These are phyloP conservation scores for Testicularia cyperi DNA, from an alignment of 1,284 basidiomycete species.

Conservation along the genomic window DNA sequence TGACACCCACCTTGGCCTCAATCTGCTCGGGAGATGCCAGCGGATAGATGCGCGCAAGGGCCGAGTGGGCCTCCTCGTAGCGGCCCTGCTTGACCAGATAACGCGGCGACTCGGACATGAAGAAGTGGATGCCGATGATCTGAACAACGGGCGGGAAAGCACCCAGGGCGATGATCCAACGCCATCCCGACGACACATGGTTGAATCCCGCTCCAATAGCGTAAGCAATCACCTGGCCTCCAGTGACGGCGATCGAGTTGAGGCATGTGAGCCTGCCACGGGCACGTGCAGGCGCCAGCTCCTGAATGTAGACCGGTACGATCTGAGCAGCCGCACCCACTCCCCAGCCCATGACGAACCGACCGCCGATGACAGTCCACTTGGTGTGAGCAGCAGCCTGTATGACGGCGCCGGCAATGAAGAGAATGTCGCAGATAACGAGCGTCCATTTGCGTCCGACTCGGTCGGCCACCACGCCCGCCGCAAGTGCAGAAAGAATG, in stretches of 20 bases:
- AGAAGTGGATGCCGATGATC: conserved; percentile 53
- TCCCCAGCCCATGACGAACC: conserved; percentile 61
- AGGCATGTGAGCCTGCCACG: conserved; percentile 61
- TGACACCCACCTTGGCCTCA: conserved; percentile 57
- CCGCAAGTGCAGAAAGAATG: conserved; percentile 53
- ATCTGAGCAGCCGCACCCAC: conserved; percentile 59
- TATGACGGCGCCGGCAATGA: conserved; percentile 59
- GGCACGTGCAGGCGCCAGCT: conserved; percentile 60
- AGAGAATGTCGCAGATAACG: conserved; percentile 48
- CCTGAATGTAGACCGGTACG: conserved; percentile 61
- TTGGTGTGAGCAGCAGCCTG: conserved; percentile 59
- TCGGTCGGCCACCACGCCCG: conserved; percentile 56
- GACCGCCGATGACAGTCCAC: conserved; percentile 59
- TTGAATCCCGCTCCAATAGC: conserved; percentile 52
- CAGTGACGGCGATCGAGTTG: conserved; percentile 60
- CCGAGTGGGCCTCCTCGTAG: conserved; percentile 47
- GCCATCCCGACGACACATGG: conserved; percentile 57
- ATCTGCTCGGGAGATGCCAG: conserved; percentile 55
- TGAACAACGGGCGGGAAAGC: conserved; percentile 59
- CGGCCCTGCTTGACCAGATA: conserved; percentile 56
- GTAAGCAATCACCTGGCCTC: conserved; percentile 61
- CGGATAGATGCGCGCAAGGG: conserved; percentile 52
- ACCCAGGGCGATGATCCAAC: conserved; percentile 61
- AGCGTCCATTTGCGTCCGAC: conserved; percentile 61
- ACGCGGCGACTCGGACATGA: conserved; percentile 60